phyloP scores from a whole-genome alignment of 108 stramenopile species.

The Nannochloropsis salina region DNA sequence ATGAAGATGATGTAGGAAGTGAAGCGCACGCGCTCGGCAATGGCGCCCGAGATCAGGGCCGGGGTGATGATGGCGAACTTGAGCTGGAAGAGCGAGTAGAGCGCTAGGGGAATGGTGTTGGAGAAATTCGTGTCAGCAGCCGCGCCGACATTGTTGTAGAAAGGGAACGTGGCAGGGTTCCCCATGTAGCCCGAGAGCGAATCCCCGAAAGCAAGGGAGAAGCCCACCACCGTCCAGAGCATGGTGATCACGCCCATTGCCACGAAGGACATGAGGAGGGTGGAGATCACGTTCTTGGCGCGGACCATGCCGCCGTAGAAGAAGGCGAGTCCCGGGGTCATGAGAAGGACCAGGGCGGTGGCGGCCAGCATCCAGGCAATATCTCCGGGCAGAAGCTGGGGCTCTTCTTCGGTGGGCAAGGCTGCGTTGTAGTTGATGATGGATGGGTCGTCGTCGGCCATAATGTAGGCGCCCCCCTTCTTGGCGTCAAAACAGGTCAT shows the following conservation, averaged over 20 bases:
- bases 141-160: constrained; percentile 26
- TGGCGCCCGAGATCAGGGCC: constrained; percentile 27
- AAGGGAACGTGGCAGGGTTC: constrained; percentile 24
- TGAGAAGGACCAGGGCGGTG: constrained; percentile 30
- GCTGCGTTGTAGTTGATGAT: neutral
- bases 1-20: constrained; percentile 24
- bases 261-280: constrained; percentile 23
- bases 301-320: constrained; percentile 37
- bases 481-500: neutral
- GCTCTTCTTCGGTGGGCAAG: neutral
- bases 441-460: neutral
- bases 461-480: neutral
- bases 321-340: constrained; percentile 27
- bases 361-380: constrained; percentile 27
- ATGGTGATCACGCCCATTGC: constrained; percentile 19
- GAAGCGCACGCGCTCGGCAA: constrained; percentile 31
- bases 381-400: constrained; percentile 20
- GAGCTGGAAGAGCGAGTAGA: constrained; percentile 28
- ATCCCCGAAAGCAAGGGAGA: constrained; percentile 25
- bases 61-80: constrained; percentile 32
- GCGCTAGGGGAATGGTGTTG: constrained; percentile 24
- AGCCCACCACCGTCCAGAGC: constrained; percentile 30
- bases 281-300: constrained; percentile 23
- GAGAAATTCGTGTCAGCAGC: neutral
- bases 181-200: constrained; percentile 23